Conservation (phyloP, 2,329 filamentous ascomycete species). For the Decorospora gaudefroyi region DNA sequence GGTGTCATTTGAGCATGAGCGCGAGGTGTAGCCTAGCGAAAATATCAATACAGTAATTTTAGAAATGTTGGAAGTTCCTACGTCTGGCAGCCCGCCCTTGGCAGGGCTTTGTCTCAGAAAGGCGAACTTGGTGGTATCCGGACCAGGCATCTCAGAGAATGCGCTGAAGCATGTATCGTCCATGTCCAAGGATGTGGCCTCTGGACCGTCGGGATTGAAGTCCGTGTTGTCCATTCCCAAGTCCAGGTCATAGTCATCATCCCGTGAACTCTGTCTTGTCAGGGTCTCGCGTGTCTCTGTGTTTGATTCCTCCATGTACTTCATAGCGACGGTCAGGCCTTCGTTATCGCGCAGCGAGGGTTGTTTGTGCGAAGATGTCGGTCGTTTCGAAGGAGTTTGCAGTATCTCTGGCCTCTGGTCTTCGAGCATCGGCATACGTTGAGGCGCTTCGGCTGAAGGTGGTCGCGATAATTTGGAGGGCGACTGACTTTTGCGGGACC, state of each 20-base stretch:
- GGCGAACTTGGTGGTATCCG: constrained; percentile 80
- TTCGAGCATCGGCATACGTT: constrained; percentile 18
- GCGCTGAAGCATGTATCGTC: constrained; percentile 80
- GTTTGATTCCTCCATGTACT: constrained; percentile 38
- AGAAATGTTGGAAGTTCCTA: constrained; percentile 10
- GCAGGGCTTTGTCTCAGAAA: constrained; percentile 65
- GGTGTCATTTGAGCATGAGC: constrained; percentile 54
- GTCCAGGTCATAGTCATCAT: constrained; percentile 29
- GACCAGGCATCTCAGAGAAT: constrained; percentile 80
- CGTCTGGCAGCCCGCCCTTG: constrained; percentile 41
- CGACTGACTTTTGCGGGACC: constrained; percentile 35
- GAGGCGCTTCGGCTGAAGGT: constrained; percentile 26
- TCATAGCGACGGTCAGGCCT: constrained; percentile 46
- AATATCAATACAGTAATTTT: constrained; percentile 9
- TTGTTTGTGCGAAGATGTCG: constrained; percentile 29
- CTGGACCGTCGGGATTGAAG: constrained; percentile 40
- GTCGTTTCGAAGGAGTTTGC: constrained; percentile 27
- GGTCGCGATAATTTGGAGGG: constrained; percentile 35
- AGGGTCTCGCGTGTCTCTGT: constrained; percentile 28
- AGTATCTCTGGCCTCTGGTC: constrained; percentile 17
- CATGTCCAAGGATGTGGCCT: constrained; percentile 45
- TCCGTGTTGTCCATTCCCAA: constrained; percentile 37
- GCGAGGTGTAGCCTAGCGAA: constrained; percentile 41
- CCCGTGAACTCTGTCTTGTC: constrained; percentile 29
- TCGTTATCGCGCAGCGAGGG: constrained; percentile 45